These are phyloP conservation scores for Linum tenue DNA, from an alignment of 345 rosid species.

Conservation along the genomic window DNA sequence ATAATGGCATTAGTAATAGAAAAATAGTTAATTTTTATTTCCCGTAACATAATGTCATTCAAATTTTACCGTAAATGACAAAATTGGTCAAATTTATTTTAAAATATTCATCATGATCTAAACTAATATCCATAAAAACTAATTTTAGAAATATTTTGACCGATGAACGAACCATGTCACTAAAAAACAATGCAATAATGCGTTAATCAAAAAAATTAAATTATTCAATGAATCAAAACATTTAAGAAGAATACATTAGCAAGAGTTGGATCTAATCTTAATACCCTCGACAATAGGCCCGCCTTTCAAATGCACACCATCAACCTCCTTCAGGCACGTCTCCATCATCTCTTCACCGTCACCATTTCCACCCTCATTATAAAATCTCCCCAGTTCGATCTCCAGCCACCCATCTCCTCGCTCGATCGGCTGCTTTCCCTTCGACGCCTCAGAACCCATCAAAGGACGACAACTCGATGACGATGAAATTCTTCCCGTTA, in stretches of 20 bases:
- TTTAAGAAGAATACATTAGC: neutral
- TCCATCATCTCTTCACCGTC: constrained; percentile 18
- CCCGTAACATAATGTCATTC: too few species aligned
- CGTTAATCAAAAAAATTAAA: neutral
- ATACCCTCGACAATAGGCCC: constrained; percentile 43
- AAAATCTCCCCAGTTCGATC: constrained; percentile 42
- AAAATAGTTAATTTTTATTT: too few species aligned
- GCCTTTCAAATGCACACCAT: constrained; percentile 38
- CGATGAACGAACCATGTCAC: neutral
- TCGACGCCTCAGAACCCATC: constrained; percentile 12
- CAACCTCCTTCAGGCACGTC: constrained; percentile 31
- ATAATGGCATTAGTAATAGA: too few species aligned
- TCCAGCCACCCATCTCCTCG: constrained; percentile 41
- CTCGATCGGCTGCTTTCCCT: constrained; percentile 5
- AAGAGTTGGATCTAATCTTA: constrained; percentile 28
- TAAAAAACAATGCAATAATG: too few species aligned
- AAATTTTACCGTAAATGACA: too few species aligned
- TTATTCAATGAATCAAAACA: neutral
- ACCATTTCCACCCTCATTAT: constrained; percentile 18
- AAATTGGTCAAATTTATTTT: too few species aligned
- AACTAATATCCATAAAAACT: too few species aligned
- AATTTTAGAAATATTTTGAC: too few species aligned
- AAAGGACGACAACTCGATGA: too few species aligned
- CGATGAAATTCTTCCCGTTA: too few species aligned
- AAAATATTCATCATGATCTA: too few species aligned